Base-by-base conservation (phyloP, 169 alveolate species). In the Plasmodium berghei region DNA sequence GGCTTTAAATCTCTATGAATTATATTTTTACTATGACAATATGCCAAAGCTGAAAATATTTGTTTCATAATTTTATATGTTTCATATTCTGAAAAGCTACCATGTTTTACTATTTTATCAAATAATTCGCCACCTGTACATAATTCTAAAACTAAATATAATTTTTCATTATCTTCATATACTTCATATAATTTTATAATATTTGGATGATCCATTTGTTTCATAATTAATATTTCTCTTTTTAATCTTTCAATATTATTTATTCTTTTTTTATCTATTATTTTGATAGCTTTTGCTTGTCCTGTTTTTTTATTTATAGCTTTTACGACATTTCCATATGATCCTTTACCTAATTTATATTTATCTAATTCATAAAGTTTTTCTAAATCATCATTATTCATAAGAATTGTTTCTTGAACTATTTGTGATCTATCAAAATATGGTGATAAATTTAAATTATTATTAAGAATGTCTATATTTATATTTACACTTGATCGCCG, bases 1-100 rank as follows among this genome's bases (percentile, higher is more conserved):
- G 99, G 99, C 75, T 98, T 98, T 85, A 98, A 92, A 95, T 98
- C 99, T 72, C 99, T 91, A 92, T 98, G 99, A 63, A 96, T 95
- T 26, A 98, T 96, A 77, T 97, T 96, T 83, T 94, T 97, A 10
- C 95, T 85, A 87, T 98, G 99, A 92, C 97, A 95, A 93, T 97
- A 98, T 66, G 95, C 96, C 48, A 97, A 94, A 16, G 99, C 99
- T n/a, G 96, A 93, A 88, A 97, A 93, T 46, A 98, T 73, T 75
- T 97, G 99, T 62, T 96, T 88, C 98, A 97, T 97, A 64, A 98
- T 92, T 75, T 92, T 92, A 5, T 98, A 97, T 24, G 97, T 97
- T 88, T 97, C 96, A 73, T 93, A 94, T 88, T 98, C 99, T 2
- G 96, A 89, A 75, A 97, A 96, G 48, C 93, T 89, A 28, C 98